phyloP scores from a whole-genome alignment of 441 rosid genomes.

The Arabidopsis lyrata region DNA sequence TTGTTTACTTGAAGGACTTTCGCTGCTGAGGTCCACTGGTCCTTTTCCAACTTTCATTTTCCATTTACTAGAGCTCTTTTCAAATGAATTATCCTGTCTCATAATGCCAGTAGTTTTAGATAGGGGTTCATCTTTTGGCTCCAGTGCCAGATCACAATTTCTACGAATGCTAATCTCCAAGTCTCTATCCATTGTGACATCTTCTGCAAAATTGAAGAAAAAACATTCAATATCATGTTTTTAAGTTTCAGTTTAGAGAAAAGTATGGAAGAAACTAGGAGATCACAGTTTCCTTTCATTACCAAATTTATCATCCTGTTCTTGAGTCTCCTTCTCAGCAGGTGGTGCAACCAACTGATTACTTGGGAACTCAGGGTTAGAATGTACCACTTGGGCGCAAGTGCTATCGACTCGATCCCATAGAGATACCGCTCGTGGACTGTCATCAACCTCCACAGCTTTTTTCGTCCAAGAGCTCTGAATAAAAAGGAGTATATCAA shows the following conservation, averaged over 20 bases:
- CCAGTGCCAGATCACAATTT: slow-evolving; percentile 44
- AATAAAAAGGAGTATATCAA: slow-evolving; percentile 23
- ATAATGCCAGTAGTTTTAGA: slow-evolving; percentile 25
- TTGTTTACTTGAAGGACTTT: slow-evolving; percentile 46
- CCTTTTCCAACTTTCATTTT: slow-evolving; percentile 42
- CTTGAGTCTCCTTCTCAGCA: slow-evolving; percentile 46
- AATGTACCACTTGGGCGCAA: slow-evolving; percentile 67
- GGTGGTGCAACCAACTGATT: slow-evolving; percentile 45
- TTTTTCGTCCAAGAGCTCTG: slow-evolving; percentile 84
- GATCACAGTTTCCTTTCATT: slow-evolving; percentile 30
- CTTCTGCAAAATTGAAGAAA: slow-evolving; percentile 45
- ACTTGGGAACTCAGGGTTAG: slow-evolving; percentile 55
- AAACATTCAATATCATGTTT: slow-evolving; percentile 16
- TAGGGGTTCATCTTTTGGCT: slow-evolving; percentile 42
- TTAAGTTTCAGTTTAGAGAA: slow-evolving; percentile 8
- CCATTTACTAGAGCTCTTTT: slow-evolving; percentile 45
- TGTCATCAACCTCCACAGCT: slow-evolving; percentile 61
- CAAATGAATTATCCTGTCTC: slow-evolving; percentile 41
- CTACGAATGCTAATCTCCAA: slow-evolving; percentile 48
- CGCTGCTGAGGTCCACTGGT: slow-evolving; percentile 37
- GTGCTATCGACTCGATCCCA: slow-evolving; percentile 70
- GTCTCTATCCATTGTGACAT: slow-evolving; percentile 53
- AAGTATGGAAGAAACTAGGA: slow-evolving; percentile 17
- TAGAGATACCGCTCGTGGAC: slow-evolving; percentile 55
- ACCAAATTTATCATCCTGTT: slow-evolving; percentile 56